Conservation (phyloP, 1,139 yeast genomes). For the Entelexis paramagnoliae region DNA sequence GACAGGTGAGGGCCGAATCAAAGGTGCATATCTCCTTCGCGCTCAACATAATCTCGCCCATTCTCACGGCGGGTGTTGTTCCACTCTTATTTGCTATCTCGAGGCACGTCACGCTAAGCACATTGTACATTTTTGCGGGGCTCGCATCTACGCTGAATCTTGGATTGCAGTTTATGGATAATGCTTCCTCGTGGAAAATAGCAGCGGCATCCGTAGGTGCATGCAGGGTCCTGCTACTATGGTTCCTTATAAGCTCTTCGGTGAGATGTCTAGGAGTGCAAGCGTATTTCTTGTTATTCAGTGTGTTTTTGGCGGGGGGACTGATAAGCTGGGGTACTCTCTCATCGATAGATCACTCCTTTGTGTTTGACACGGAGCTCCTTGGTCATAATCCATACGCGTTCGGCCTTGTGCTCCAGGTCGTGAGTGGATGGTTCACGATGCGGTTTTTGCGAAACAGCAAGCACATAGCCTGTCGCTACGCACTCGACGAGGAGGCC, state of each 20-base stretch:
- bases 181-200: not conserved
- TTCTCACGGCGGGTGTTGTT: not conserved
- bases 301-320: slow-evolving; percentile 26
- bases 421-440: slow-evolving; percentile 44
- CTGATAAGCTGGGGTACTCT: not conserved
- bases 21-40: slow-evolving; percentile 1
- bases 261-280: not conserved
- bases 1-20: slow-evolving; percentile 9
- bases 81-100: slow-evolving; percentile 4
- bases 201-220: not conserved
- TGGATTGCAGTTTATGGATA: not conserved
- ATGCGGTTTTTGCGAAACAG: slow-evolving; percentile 40
- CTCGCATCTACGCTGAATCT: not conserved
- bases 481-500: slow-evolving; percentile 45
- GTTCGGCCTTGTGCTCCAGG: slow-evolving; percentile 32
- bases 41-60: slow-evolving; percentile 10
- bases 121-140: not conserved
- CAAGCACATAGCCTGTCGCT: slow-evolving; percentile 41
- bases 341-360: not conserved
- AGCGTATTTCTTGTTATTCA: slow-evolving; percentile 33
- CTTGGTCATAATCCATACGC: slow-evolving; percentile 1
- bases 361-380: not conserved
- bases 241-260: not conserved
- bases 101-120: not conserved
- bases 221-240: not conserved